Evolutionary conservation across 495 filamentous ascomycete species (phyloP).

Genomic region (Aspergillus sclerotiicarbonarius): DNA sequence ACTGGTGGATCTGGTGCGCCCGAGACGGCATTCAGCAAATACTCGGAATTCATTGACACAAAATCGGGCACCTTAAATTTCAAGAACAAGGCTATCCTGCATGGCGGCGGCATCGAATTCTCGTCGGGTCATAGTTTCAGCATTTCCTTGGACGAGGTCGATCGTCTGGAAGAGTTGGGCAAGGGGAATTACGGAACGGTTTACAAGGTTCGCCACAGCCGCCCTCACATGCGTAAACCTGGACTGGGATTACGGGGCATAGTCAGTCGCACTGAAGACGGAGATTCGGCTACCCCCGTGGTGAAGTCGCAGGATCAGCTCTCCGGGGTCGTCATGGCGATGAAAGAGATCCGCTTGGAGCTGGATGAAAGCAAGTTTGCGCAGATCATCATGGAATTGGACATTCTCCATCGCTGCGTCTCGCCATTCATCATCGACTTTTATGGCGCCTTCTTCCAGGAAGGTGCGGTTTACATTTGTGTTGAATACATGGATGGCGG

Average conservation of each 20-base stretch:
- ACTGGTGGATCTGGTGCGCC: conserved; percentile 20
- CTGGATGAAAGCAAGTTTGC: conserved; percentile 95
- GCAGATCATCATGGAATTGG: conserved; percentile 96
- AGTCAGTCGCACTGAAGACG: conserved; percentile 37
- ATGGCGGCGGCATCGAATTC: conserved; percentile 87
- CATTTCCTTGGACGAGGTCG: conserved; percentile 94
- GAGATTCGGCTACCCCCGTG: conserved; percentile 20
- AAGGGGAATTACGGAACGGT: conserved; percentile 99
- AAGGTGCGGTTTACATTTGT: conserved; percentile 98
- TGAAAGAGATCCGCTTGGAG: conserved; percentile 98
- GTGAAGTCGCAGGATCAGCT: conserved; percentile 33
- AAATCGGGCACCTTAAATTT: conserved; percentile 90
- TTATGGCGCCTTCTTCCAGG: conserved; percentile 98
- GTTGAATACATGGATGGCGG: conserved; percentile 99
- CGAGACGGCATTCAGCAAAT: conserved; percentile 81
- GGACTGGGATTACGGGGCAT: conserved; percentile 72
- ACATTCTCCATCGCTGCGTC: conserved; percentile 91
- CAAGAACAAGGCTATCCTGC: conserved; percentile 87
- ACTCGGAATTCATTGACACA: conserved; percentile 86
- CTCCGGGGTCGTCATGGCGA: conserved; percentile 87
- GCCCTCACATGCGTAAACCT: conserved; percentile 73
- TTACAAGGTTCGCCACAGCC: conserved; percentile 88
- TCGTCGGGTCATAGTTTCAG: conserved; percentile 83
- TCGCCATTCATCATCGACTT: conserved; percentile 98
- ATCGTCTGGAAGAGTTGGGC: conserved; percentile 90